These are phyloP conservation scores for Quercus suber DNA, from an alignment of 306 rosid species.

Conservation along the genomic window DNA sequence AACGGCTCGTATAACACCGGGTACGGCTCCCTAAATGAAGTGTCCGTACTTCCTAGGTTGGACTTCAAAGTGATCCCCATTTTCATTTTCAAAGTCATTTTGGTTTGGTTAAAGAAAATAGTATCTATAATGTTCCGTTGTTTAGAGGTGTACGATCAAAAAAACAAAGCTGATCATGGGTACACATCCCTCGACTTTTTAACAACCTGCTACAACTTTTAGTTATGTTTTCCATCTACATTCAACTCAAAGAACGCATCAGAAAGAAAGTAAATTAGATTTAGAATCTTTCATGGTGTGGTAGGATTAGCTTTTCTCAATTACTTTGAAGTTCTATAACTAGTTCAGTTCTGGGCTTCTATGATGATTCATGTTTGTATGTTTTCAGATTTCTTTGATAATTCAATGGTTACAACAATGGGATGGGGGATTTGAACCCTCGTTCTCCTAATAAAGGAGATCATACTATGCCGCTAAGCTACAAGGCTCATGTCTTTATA, in stretches of 20 bases:
- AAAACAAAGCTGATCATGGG: neutral
- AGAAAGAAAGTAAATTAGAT: no score
- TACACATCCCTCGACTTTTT: neutral
- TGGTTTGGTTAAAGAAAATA: neutral
- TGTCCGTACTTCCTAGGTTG: neutral
- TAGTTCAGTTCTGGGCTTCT: neutral
- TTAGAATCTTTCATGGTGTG: neutral
- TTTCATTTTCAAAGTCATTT: neutral
- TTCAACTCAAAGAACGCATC: neutral
- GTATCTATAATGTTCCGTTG: no score
- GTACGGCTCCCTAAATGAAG: no score
- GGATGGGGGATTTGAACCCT: no score
- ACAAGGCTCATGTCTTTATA: neutral
- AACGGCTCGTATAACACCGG: no score
- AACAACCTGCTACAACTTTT: neutral
- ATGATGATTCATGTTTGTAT: neutral
- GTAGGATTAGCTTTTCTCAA: neutral
- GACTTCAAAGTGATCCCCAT: neutral
- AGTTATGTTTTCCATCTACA: neutral
- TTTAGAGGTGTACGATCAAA: no score
- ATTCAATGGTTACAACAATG: no score
- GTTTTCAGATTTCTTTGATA: neutral
- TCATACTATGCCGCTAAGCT: no score
- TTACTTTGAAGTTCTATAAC: neutral
- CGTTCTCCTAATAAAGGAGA: no score